Percentiles rank a stretch among this genome's conserved stretches.
These are phyloP conservation scores for Phytomonas francai DNA, from an alignment of 208 protist genomes.

Conservation along the genomic window DNA sequence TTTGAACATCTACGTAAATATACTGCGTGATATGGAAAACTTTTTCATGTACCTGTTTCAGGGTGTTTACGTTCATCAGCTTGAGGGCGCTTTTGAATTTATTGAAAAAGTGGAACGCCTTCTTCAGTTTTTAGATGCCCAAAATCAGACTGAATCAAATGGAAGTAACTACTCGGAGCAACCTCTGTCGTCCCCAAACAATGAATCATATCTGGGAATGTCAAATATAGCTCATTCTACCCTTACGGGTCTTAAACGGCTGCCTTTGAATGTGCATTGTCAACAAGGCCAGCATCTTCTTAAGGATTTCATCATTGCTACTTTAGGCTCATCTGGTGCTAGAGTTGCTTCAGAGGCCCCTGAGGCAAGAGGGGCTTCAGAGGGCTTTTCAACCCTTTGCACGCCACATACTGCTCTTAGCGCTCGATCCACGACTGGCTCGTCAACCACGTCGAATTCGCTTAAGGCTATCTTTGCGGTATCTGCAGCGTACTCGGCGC, in stretches of 20 bases:
- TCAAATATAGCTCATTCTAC: neutral
- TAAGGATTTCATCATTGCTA: neutral
- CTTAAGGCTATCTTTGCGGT: conserved; percentile 25
- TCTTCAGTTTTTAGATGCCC: neutral
- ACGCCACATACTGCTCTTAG: neutral
- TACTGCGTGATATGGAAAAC: conserved; percentile 16
- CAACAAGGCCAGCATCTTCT: neutral
- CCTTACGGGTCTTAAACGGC: too few relatives aligned
- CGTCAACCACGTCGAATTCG: neutral
- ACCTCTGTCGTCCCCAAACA: neutral
- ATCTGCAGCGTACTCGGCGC: conserved; percentile 22
- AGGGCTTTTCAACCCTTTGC: neutral
- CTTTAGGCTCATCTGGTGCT: neutral
- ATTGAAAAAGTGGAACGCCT: conserved; percentile 12
- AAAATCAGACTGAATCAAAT: neutral
- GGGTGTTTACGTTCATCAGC: conserved; percentile 21
- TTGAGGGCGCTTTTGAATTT: conserved; percentile 15
- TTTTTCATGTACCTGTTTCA: conserved; percentile 23
- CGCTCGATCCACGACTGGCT: neutral
- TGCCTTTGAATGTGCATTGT: neutral
- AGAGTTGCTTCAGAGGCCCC: neutral
- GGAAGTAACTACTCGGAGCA: neutral
- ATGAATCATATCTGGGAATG: neutral
- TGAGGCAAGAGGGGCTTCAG: neutral
- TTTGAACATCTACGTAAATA: conserved; percentile 2